These are phyloP conservation scores for Amphicarpaea edgeworthii DNA, from an alignment of 306 rosid genomes.

Conservation along the genomic window DNA sequence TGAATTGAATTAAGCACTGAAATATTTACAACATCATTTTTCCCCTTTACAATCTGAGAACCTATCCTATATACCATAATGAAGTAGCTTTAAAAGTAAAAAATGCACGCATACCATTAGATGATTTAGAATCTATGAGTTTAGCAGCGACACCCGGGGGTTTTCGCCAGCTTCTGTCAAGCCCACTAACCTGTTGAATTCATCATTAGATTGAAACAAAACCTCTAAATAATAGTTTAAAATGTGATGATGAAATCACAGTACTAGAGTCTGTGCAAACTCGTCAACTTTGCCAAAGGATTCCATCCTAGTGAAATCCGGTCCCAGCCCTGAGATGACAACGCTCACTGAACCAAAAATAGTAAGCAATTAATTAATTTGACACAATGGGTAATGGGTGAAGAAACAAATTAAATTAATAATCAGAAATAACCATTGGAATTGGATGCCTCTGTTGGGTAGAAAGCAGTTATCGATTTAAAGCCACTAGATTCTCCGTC, in stretches of 20 bases:
- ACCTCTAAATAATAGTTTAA: background rate
- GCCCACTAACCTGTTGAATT: conserved; percentile 76
- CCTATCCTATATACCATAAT: background rate
- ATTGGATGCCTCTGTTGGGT: conserved; percentile 62
- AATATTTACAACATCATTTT: conserved; percentile 14
- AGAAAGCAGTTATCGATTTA: conserved; percentile 89
- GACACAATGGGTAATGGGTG: background rate
- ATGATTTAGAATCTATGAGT: conserved; percentile 68
- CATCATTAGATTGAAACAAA: conserved; percentile 27
- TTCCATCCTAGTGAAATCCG: conserved; percentile 94
- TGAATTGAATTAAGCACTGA: conserved; percentile 15
- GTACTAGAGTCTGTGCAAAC: conserved; percentile 96
- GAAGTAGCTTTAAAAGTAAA: conserved; percentile 14
- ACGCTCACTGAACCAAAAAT: conserved; percentile 68
- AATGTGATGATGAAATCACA: conserved; percentile 30
- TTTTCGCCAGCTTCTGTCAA: conserved; percentile 95
- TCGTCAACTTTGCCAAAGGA: conserved; percentile 95
- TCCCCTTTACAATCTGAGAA: background rate
- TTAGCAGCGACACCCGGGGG: conserved; percentile 93
- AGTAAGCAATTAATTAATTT: background rate
- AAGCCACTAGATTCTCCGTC: conserved; percentile 69
- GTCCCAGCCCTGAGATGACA: conserved; percentile 85
- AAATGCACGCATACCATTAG: conserved; percentile 67
- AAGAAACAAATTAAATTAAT: conserved; percentile 8
- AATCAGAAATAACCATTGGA: conserved; percentile 62